These are phyloP conservation scores for Ustilago vetiveriae DNA, from an alignment of 1,284 basidiomycete genomes.

Conservation along the genomic window DNA sequence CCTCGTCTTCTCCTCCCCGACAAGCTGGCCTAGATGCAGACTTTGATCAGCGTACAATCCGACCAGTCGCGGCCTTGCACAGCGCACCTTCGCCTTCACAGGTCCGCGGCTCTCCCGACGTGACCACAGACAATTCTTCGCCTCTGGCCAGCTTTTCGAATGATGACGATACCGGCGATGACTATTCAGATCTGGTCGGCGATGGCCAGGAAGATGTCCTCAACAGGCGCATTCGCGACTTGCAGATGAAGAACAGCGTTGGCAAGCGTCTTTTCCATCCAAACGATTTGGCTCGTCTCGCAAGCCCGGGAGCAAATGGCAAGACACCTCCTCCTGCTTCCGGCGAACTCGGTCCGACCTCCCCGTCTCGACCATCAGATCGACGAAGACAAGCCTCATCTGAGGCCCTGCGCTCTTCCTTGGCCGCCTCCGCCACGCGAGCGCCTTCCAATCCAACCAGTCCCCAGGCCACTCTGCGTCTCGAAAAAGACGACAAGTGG, in stretches of 20 bases:
- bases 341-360: slow-evolving; percentile 1
- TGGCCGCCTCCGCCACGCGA: slow-evolving; percentile 20
- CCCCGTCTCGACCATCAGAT: slow-evolving; percentile 14
- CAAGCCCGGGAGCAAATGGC: not conserved
- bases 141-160: slow-evolving; percentile 20
- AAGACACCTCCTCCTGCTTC: not conserved
- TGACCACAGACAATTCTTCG: slow-evolving; percentile 1
- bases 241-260: slow-evolving; percentile 49
- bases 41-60: slow-evolving; percentile 69
- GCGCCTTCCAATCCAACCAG: slow-evolving; percentile 30
- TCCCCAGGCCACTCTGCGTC: slow-evolving; percentile 30
- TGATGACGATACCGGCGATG: slow-evolving; percentile 67
- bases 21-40: slow-evolving; percentile 25
- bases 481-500: slow-evolving; percentile 48
- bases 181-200: slow-evolving; percentile 68
- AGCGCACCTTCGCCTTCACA: slow-evolving; percentile 34
- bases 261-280: slow-evolving; percentile 57
- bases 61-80: slow-evolving; percentile 29
- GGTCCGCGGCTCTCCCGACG: slow-evolving; percentile 11
- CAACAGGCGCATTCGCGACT: slow-evolving; percentile 46
- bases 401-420: slow-evolving; percentile 30
- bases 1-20: slow-evolving; percentile 14
- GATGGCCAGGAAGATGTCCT: slow-evolving; percentile 52
- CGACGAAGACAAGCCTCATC: slow-evolving; percentile 35
- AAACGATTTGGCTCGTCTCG: slow-evolving; percentile 46